These are phyloP conservation scores for Spraguea lophii DNA, from an alignment of 371 early-diverging fungal species.

Conservation along the genomic window DNA sequence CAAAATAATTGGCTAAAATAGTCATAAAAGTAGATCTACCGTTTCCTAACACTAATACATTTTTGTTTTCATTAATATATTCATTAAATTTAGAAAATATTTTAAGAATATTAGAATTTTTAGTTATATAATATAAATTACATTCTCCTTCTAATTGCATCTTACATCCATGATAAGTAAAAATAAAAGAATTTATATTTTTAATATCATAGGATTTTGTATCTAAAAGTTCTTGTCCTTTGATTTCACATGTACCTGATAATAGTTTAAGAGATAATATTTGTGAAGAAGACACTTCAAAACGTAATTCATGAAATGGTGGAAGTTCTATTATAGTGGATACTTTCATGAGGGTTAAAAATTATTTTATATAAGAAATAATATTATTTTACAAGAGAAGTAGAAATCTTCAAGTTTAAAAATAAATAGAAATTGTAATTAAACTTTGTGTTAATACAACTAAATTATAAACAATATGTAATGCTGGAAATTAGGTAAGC, in stretches of 20 bases:
- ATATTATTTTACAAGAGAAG: too few species aligned
- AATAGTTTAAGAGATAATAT: constrained; percentile 34
- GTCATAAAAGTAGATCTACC: constrained; percentile 25
- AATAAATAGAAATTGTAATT: too few species aligned
- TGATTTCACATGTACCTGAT: constrained; percentile 31
- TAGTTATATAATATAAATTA: constrained; percentile 35
- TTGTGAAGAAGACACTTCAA: constrained; percentile 17
- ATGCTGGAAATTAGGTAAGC: too few species aligned
- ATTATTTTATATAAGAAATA: too few species aligned
- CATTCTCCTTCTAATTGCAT: constrained; percentile 33
- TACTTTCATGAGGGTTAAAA: too few species aligned
- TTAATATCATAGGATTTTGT: constrained; percentile 41
- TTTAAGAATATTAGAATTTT: constrained; percentile 25
- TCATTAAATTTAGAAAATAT: constrained; percentile 26
- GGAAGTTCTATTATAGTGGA: too few species aligned
- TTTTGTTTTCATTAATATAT: background rate
- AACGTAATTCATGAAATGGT: constrained; percentile 13
- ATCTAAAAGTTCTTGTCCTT: constrained; percentile 39
- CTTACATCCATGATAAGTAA: constrained; percentile 41
- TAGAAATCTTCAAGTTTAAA: too few species aligned
- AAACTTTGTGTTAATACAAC: too few species aligned
- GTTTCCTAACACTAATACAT: constrained; percentile 29
- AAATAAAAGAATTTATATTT: constrained; percentile 35
- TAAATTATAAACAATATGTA: too few species aligned
- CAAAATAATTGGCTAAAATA: constrained; percentile 32